Conservation (phyloP, 2,329 filamentous ascomycete species). For the Penicillium sp. region DNA sequence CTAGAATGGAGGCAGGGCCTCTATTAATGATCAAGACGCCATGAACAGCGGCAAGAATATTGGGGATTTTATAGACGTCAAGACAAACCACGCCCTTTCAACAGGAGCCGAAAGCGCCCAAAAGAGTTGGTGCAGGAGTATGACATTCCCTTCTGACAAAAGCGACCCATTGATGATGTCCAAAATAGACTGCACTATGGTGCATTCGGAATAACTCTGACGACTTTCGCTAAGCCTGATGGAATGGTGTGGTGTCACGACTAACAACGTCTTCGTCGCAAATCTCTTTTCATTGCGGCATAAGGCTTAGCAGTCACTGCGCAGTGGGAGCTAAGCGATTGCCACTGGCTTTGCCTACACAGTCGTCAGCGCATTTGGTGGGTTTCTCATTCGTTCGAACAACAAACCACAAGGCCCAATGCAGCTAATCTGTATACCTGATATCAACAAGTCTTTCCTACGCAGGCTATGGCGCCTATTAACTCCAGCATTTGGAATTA, state of each 20-base stretch:
- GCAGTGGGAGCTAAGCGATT: slow-evolving; percentile 56
- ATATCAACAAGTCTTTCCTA: slow-evolving; percentile 48
- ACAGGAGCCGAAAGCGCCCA: slow-evolving; percentile 2
- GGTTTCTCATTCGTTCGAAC: slow-evolving; percentile 1
- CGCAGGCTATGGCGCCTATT: slow-evolving; percentile 52
- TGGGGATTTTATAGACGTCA: slow-evolving; percentile 13
- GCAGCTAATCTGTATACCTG: neutral
- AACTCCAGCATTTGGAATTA: slow-evolving; percentile 50
- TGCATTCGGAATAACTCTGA: slow-evolving; percentile 57
- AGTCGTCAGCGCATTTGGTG: slow-evolving; percentile 57
- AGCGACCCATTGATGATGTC: neutral
- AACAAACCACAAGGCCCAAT: neutral
- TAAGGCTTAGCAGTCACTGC: slow-evolving; percentile 57
- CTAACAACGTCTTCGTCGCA: slow-evolving; percentile 55
- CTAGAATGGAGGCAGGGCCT: neutral
- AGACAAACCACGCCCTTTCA: slow-evolving; percentile 13
- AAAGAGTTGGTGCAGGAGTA: slow-evolving; percentile 26
- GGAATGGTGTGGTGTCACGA: slow-evolving; percentile 56
- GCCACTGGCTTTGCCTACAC: slow-evolving; percentile 59
- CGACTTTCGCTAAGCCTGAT: slow-evolving; percentile 57
- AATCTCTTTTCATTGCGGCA: slow-evolving; percentile 58
- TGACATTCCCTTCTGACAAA: neutral
- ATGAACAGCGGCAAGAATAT: slow-evolving; percentile 8
- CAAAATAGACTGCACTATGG: slow-evolving; percentile 50
- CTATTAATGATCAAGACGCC: slow-evolving; percentile 7